Evolutionary conservation across 192 early-diverging fungal genomes (phyloP), one percentile per base, ranked within the genome.

Genomic region (Coemansia sp.): DNA sequence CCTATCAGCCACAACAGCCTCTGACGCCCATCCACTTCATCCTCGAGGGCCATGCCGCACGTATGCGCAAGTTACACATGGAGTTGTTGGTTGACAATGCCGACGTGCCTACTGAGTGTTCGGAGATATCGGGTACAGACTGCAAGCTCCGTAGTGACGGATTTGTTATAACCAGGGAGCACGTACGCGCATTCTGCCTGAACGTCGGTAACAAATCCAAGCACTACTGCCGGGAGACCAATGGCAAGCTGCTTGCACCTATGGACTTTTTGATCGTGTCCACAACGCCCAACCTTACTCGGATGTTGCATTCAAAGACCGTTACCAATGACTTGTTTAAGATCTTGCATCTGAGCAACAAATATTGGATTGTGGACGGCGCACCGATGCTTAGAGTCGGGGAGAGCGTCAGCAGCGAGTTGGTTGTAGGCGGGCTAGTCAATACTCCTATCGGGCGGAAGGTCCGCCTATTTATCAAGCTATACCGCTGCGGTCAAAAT

Each of bases 251-350:
- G 92, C 42, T 91, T 57, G 92, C 93, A 34, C 96, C 96, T 29
- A 92, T 96, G 90, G 94, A 95, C 76, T 95, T 95, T 76, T 89
- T 92, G 49, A 91, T 92, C 52, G 90, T 94, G 24, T 89, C 92
- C 42, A 92, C 88, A 5, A 91, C 91, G 89, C 86, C 88, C 79
- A 81, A 88, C 80, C 88, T 95, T 42, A 89, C 95, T 57, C 89
- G 90, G 66, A 90, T 94, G 9, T 89, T 96, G 54, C 87, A 93
- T 78, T 91, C 94, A 38, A 90, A 92, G 71, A 88, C 92, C 18
- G 92, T 96, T 70, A 91, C 93, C 73, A 91, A 90, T 43, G 94
- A 95, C 67, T 84, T 94, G 51, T 84, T 95, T 60, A 86, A 86
- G 49, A 77, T 95, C 10, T 92, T 97, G 16, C 96, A 96, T 75